Percentiles rank a stretch among this genome's conserved stretches.
phyloP scores from a whole-genome alignment of 2,329 filamentous ascomycete genomes.

The Ophiocordyceps camponoti-saundersi region DNA sequence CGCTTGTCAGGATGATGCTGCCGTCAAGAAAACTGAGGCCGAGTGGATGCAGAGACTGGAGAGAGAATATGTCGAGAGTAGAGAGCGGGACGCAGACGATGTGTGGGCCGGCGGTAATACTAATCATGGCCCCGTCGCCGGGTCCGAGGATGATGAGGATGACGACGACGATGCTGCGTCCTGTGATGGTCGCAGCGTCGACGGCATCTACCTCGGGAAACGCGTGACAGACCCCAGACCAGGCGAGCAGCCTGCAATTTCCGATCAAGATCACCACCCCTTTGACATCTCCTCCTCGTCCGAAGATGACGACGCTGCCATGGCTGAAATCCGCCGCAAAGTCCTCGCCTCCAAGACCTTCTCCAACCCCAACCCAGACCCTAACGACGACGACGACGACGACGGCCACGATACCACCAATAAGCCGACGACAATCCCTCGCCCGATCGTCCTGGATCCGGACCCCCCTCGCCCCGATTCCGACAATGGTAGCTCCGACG shows the following conservation, averaged over 20 bases:
- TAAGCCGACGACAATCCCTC: conserved; percentile 44
- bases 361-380: conserved; percentile 31
- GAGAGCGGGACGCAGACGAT: conserved; percentile 53
- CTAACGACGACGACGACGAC: conserved; percentile 11
- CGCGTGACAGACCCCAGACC: conserved; percentile 16
- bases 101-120: conserved; percentile 85
- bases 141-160: conserved; percentile 32
- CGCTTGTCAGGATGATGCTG: conserved; percentile 63
- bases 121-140: conserved; percentile 43
- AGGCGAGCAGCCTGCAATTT: conserved; percentile 12
- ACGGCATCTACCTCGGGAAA: conserved; percentile 45
- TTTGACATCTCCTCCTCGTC: conserved; percentile 68
- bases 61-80: conserved; percentile 69
- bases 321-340: conserved; percentile 79
- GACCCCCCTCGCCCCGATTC: conserved; percentile 37
- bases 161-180: conserved; percentile 25
- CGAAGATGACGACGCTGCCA: conserved; percentile 44
- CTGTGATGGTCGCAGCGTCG: conserved; percentile 26
- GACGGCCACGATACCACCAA: conserved; percentile 8
- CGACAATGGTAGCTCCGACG: conserved; percentile 39
- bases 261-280: conserved; percentile 42
- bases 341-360: conserved; percentile 90
- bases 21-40: conserved; percentile 68
- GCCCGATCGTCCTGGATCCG: conserved; percentile 41
- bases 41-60: conserved; percentile 84